These are phyloP conservation scores for Daldinia caldariorum DNA, from an alignment of 495 filamentous ascomycete genomes.

Conservation along the genomic window DNA sequence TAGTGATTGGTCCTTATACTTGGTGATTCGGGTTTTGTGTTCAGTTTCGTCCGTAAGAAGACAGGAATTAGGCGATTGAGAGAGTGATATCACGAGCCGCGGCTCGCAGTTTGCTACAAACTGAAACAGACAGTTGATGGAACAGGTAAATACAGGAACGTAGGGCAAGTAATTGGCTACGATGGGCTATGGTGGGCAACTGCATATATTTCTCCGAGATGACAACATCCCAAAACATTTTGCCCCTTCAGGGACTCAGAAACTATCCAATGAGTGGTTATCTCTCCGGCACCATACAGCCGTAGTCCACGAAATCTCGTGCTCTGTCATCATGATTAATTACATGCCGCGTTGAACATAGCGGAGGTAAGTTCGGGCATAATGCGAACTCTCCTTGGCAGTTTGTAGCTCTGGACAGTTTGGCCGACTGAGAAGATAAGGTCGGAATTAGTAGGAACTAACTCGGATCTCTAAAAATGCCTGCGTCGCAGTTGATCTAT, in stretches of 20 bases:
- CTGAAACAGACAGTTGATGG: slow-evolving; percentile 14
- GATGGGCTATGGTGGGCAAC: slow-evolving; percentile 27
- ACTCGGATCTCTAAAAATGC: background rate
- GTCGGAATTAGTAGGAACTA: too few species aligned
- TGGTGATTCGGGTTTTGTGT: slow-evolving; percentile 2
- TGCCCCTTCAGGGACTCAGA: slow-evolving; percentile 4
- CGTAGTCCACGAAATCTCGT: slow-evolving; percentile 5
- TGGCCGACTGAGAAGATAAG: background rate
- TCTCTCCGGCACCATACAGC: background rate
- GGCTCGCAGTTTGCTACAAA: slow-evolving; percentile 33
- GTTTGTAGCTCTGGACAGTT: background rate
- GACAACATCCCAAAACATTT: slow-evolving; percentile 36
- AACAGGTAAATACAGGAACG: slow-evolving; percentile 29
- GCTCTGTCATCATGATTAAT: slow-evolving; percentile 7
- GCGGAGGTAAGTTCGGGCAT: background rate
- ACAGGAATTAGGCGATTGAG: background rate
- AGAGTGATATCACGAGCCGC: slow-evolving; percentile 1
- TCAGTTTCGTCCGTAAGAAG: background rate
- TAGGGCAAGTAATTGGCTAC: slow-evolving; percentile 18
- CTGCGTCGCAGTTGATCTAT: too few species aligned
- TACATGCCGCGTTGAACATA: background rate
- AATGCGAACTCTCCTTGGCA: background rate
- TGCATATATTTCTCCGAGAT: slow-evolving; percentile 42
- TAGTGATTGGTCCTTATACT: slow-evolving; percentile 1
- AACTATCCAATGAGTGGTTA: slow-evolving; percentile 7